Base-by-base conservation (phyloP, 805 yeast genomes). In the Millerozyma acaciae region DNA sequence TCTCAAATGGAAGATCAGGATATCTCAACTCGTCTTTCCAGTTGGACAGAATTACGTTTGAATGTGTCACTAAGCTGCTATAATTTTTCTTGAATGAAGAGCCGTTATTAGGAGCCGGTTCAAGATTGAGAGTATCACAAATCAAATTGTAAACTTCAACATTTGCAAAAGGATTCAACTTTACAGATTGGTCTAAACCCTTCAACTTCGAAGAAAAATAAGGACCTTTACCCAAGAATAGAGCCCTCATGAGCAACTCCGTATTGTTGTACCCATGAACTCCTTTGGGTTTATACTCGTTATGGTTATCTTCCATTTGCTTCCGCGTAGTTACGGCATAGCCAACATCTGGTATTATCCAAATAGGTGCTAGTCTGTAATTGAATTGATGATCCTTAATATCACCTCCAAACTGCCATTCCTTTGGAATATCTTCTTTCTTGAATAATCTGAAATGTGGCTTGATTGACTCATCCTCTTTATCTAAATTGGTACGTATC, bases 211-310 rank as follows among this genome's bases (percentile, higher is more conserved):
- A 38, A 24, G 59, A 50, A 55, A 89, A 88, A 48, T 71, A 84
- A 0, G 96, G 96, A 0, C 97, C 97, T 2, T 70, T 55, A 0
- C 82, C 95, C 25, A 86, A 47, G 53, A 90, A 89, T 7, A 85
- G 46, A 0, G 95, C 88, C 32, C 95, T 63, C 96, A 88, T 88
- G 37, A 87, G 61, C 5, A 81, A 71, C 40, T 80, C 86, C 0
- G 80, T 70, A 48, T 82, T 84, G 49, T 82, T 77, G 54, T 85
- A 89, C 2, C 97, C 97, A 56, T 86, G 95, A 1, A 83, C 83
- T 6, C 96, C 96, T 34, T 65, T 65, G 3, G 86, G 84, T n/a
- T 53, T 51, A 51, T 80, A 81, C 9, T 70, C 66, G 31, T 64
- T 54, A 17, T 58, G 56, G 50, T 68, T 67, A 2, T 63, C 63